Base-by-base conservation (phyloP, 2,329 filamentous ascomycete genomes). In the Hypoxylon sp. region DNA sequence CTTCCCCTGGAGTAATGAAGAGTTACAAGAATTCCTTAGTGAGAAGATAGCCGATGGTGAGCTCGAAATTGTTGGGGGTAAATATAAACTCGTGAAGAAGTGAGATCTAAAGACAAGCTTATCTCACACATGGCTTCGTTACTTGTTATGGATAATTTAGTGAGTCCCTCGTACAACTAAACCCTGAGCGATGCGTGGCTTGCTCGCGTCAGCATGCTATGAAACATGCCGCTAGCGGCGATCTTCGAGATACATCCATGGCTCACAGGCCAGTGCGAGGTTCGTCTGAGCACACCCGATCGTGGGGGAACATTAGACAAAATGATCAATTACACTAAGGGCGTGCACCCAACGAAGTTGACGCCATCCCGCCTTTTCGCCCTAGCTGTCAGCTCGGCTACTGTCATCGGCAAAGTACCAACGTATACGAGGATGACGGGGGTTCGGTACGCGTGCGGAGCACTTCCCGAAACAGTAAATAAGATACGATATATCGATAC, bases 1-100 rank as follows among this genome's bases (percentile, higher is more conserved):
- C 1, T 98, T 97, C 77, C 89, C 93, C 0, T 97, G 93, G 86
- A 93, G 91, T 68, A 93, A 93, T 75, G 94, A 97, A 77, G 94
- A 98, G 80, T 81, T 98, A 68, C 88, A 90, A 74, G 92, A 91
- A 78, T 92, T 98, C 77, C 80, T 98, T 63, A 87, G 83, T 7
- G 89, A 91, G 65, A 94, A 97, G 87, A 90, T 95, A n/a, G 83
- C 84, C 5, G 88, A 87, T 45, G 90, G 89, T 30, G 88, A 89
- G 73, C 80, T 97, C 75, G 91, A 94, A 79, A 85, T 90, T 74
- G 84, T 76, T 64, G 90, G 90, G 4, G 91, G 91, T 41, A 92
- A 89, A 80, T 94, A 94, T 80, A 88, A 87, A 77, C 80, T 90
- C 68, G 78, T 82, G 9, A 90, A 87, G 80, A 90, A 88, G 77